Evolutionary conservation across 2,329 filamentous ascomycete species (phyloP).

Genomic region (Alternaria rosae): DNA sequence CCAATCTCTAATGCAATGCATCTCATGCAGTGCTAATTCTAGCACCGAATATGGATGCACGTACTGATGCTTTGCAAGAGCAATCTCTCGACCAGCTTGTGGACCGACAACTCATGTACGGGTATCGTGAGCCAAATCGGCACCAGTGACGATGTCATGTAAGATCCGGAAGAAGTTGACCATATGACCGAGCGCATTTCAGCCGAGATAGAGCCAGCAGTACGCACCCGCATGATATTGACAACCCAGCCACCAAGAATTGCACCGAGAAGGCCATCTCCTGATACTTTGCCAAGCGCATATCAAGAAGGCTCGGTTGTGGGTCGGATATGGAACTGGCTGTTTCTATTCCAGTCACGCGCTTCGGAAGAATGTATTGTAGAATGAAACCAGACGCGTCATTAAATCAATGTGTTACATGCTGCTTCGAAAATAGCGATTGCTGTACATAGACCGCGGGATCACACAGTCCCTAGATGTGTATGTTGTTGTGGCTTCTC

Average conservation of each 20-base stretch:
- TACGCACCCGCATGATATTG: not conserved
- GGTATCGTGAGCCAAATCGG: not conserved
- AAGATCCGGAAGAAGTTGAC: not conserved
- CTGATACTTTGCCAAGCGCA: not conserved
- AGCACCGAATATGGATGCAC: constrained; percentile 5
- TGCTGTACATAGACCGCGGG: not conserved
- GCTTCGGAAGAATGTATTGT: not conserved
- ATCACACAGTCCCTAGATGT: not conserved
- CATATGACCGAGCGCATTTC: not conserved
- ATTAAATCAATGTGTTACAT: not conserved
- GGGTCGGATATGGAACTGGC: not conserved
- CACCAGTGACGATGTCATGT: not conserved
- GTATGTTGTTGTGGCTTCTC: not conserved
- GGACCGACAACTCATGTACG: not conserved
- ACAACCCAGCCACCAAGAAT: not conserved
- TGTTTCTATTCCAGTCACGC: not conserved
- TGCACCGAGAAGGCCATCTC: not conserved
- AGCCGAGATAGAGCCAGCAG: constrained; percentile 3
- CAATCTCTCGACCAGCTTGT: constrained; percentile 8
- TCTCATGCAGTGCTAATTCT: constrained; percentile 12
- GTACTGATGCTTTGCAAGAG: constrained; percentile 4
- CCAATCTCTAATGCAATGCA: constrained; percentile 10
- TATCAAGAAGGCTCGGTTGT: not conserved
- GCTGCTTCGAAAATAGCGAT: not conserved
- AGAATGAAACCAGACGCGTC: not conserved